Percentiles rank a stretch among this genome's conserved stretches.
phyloP scores from a whole-genome alignment of 306 rosid genomes.

The Citrullus colocynthis region DNA sequence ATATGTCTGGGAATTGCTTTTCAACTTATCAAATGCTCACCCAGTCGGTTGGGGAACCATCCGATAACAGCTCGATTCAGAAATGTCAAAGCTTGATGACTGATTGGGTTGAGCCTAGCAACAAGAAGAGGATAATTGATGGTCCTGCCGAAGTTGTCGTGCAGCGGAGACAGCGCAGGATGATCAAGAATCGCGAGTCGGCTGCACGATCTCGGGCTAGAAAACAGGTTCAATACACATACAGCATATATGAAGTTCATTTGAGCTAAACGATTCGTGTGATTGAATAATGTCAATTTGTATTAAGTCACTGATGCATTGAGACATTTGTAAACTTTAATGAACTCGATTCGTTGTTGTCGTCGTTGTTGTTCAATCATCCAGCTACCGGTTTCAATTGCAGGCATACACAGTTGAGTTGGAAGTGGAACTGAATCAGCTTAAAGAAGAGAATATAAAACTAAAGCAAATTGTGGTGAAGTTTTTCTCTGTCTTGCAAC shows the following conservation, averaged over 20 bases:
- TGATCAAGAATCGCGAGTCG: slow-evolving; percentile 76
- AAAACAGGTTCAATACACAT: slow-evolving; percentile 37
- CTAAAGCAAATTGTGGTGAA: slow-evolving; percentile 50
- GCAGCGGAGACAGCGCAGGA: slow-evolving; percentile 63
- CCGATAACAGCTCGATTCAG: slow-evolving; percentile 10
- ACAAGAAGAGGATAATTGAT: slow-evolving; percentile 33
- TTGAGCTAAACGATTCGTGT: neutral
- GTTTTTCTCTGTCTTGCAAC: neutral
- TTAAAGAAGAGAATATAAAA: slow-evolving; percentile 38
- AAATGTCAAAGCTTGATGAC: slow-evolving; percentile 11
- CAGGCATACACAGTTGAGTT: slow-evolving; percentile 76
- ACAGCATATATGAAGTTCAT: neutral
- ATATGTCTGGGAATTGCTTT: slow-evolving; percentile 9
- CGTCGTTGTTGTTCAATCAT: neutral
- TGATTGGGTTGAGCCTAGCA: slow-evolving; percentile 22
- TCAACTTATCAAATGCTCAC: slow-evolving; percentile 19
- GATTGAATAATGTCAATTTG: neutral
- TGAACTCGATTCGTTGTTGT: neutral
- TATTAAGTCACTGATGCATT: neutral
- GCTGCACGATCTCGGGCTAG: slow-evolving; percentile 78
- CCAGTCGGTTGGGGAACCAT: slow-evolving; percentile 14
- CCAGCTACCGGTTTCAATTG: neutral
- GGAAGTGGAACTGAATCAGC: slow-evolving; percentile 48
- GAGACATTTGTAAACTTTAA: neutral
- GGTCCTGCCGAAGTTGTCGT: slow-evolving; percentile 46